Evolutionary conservation across 2,329 filamentous ascomycete species (phyloP).

Genomic region (Paecilomyces sp.): DNA sequence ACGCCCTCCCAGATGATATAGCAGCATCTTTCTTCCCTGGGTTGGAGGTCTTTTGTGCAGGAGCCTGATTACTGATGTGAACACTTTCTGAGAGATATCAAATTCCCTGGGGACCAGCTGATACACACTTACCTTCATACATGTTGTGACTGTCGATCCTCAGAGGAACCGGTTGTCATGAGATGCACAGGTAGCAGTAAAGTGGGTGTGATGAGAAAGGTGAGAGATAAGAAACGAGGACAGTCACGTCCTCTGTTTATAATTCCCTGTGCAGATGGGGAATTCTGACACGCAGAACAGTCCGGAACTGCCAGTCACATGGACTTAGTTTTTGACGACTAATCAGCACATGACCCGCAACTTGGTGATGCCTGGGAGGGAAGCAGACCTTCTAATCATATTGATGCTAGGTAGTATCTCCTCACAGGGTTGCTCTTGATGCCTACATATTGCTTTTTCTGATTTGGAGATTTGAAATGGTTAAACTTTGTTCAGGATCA

Average conservation of each 20-base stretch:
- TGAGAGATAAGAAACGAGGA: neutral
- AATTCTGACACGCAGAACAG: neutral
- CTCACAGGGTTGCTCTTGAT: neutral
- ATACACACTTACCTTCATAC: neutral
- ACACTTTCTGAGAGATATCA: neutral
- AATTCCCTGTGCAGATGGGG: neutral
- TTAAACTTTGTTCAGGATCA: no score
- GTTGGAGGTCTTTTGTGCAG: neutral
- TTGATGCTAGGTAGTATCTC: neutral
- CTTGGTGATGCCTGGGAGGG: neutral
- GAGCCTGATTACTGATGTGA: neutral
- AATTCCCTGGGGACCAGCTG: neutral
- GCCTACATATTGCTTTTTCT: neutral
- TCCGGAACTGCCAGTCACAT: neutral
- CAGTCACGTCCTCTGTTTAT: neutral
- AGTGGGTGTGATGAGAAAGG: neutral
- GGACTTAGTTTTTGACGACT: neutral
- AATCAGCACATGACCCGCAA: conserved; percentile 1
- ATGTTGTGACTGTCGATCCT: neutral
- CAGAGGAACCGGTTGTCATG: neutral
- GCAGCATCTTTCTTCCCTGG: neutral
- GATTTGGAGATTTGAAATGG: neutral
- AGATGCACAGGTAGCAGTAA: neutral
- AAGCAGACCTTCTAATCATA: neutral
- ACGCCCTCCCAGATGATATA: neutral